Conservation (phyloP, 805 yeast genomes). For the Spathaspora passalidarum region DNA sequence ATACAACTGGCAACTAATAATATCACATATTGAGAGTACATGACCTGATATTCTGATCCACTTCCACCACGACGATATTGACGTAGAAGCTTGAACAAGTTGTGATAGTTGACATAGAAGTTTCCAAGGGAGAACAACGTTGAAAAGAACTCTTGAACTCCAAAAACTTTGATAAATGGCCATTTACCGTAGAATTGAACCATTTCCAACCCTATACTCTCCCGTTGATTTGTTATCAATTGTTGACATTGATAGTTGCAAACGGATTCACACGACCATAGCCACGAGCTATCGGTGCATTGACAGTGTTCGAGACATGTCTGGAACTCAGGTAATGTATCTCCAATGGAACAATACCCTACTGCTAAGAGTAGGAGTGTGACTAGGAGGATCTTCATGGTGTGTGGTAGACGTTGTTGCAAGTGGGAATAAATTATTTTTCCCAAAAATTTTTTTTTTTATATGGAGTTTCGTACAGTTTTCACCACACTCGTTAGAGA, state of each 20-base stretch:
- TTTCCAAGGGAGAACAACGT: constrained; percentile 34
- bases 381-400: neutral
- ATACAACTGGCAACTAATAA: constrained; percentile 24
- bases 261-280: constrained; percentile 35
- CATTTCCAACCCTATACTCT: constrained; percentile 16
- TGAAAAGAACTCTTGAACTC: constrained; percentile 35
- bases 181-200: constrained; percentile 45
- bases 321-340: constrained; percentile 8
- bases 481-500: too few species aligned
- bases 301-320: constrained; percentile 6
- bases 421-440: too few species aligned
- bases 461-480: too few species aligned
- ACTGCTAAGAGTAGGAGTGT: neutral
- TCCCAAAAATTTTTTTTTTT: neutral
- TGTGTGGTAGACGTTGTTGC: neutral
- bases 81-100: constrained; percentile 22
- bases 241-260: constrained; percentile 42
- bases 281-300: constrained; percentile 12
- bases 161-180: constrained; percentile 38
- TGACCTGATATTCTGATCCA: constrained; percentile 15
- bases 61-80: constrained; percentile 21
- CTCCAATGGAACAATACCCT: constrained; percentile 7
- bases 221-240: constrained; percentile 23
- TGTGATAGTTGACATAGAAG: constrained; percentile 30
- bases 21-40: constrained; percentile 29